Percentiles rank a stretch among this genome's conserved stretches.
phyloP scores from a whole-genome alignment of 805 yeast genomes.

The Yarrowia keelungensis region DNA sequence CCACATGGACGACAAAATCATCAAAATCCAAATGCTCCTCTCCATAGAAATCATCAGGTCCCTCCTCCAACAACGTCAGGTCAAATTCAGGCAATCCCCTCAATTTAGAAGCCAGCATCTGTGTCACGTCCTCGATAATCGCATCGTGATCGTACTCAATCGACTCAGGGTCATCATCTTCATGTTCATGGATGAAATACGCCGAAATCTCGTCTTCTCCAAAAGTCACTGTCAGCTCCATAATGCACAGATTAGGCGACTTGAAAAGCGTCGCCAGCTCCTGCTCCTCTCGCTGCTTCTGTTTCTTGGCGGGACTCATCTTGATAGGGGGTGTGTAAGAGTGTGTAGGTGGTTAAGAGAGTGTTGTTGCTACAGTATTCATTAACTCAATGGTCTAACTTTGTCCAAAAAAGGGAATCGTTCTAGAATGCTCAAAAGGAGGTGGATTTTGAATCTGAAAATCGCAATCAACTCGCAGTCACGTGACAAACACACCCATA shows the following conservation, averaged over 20 bases:
- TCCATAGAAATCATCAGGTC: conserved; percentile 1
- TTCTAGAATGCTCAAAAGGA: no score
- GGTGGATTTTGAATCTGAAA: no score
- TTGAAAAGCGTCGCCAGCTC: conserved; percentile 29
- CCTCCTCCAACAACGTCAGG: conserved; percentile 24
- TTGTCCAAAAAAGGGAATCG: no score
- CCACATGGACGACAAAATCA: conserved; percentile 16
- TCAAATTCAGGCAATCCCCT: conserved; percentile 3
- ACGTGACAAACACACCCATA: no score
- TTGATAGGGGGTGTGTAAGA: not conserved
- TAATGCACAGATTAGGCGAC: conserved; percentile 30
- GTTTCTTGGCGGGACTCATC: conserved; percentile 8
- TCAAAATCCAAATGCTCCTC: conserved; percentile 2
- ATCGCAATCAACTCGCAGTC: no score
- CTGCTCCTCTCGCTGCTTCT: conserved; percentile 26
- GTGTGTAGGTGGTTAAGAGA: conserved; percentile 41
- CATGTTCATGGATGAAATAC: conserved; percentile 29
- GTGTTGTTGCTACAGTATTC: no score
- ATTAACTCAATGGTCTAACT: no score
- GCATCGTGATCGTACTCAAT: conserved; percentile 35
- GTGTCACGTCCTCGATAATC: conserved; percentile 23
- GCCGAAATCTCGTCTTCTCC: conserved; percentile 16
- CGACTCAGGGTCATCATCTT: conserved; percentile 14
- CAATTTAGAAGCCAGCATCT: conserved; percentile 24
- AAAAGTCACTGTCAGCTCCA: conserved; percentile 31